These are phyloP conservation scores for Kazachstania martiniae DNA, from an alignment of 805 yeast species.

Conservation along the genomic window DNA sequence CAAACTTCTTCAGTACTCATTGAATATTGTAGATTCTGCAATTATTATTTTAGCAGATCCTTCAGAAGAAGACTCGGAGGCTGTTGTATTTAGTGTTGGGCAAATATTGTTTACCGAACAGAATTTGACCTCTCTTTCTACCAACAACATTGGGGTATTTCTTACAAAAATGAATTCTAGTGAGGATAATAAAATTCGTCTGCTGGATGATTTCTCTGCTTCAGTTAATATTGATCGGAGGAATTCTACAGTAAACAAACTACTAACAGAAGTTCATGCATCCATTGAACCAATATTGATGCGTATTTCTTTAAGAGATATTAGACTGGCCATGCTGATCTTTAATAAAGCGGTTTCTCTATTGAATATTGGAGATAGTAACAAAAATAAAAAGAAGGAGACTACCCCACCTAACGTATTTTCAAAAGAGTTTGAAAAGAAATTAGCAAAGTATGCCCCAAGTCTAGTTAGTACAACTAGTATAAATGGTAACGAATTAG, in stretches of 20 bases:
- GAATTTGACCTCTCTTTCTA: constrained; percentile 52
- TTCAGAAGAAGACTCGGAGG: constrained; percentile 57
- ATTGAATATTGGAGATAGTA: constrained; percentile 15
- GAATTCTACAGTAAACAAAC: constrained; percentile 47
- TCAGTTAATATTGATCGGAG: constrained; percentile 63
- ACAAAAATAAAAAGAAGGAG: constrained; percentile 10
- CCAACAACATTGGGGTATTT: constrained; percentile 78
- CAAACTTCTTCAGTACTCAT: constrained; percentile 35
- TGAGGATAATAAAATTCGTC: constrained; percentile 52
- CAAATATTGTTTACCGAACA: constrained; percentile 65
- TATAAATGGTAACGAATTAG: neutral
- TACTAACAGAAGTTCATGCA: constrained; percentile 53
- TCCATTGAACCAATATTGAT: constrained; percentile 72
- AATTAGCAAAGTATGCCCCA: constrained; percentile 55
- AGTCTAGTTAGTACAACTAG: constrained; percentile 33
- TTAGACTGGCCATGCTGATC: constrained; percentile 64
- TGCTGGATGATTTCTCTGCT: constrained; percentile 82
- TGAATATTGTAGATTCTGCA: constrained; percentile 69
- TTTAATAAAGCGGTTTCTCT: constrained; percentile 59
- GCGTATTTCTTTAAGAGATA: constrained; percentile 79
- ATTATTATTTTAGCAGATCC: constrained; percentile 76
- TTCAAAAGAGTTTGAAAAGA: constrained; percentile 53
- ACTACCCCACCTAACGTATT: constrained; percentile 18
- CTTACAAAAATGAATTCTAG: constrained; percentile 61
- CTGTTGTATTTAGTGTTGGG: constrained; percentile 80